Percentiles rank a stretch among this genome's conserved stretches.
These are phyloP conservation scores for Primulina eburnea DNA, from an alignment of 257 asterid species.

Conservation along the genomic window DNA sequence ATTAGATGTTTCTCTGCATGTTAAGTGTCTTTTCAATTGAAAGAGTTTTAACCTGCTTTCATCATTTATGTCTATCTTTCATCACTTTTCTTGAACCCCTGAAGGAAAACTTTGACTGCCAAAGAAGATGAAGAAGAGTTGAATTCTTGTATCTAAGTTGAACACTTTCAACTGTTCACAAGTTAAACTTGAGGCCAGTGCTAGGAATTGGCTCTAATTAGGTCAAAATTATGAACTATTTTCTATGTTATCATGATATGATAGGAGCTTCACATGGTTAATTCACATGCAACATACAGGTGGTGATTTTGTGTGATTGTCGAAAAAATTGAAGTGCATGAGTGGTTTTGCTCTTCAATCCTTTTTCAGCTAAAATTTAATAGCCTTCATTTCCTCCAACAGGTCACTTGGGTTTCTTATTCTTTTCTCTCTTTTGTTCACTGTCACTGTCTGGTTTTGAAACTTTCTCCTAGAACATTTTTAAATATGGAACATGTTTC, in stretches of 20 bases:
- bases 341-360: not conserved
- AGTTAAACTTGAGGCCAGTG: not conserved
- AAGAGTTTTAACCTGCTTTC: not conserved
- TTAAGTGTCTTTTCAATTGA: not conserved
- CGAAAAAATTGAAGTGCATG: not conserved
- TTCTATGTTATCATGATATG: not conserved
- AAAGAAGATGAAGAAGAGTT: not conserved
- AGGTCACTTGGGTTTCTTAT: conserved; percentile 2
- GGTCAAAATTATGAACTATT: not conserved
- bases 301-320: not conserved
- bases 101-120: not conserved
- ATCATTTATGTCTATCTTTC: not conserved
- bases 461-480: conserved; percentile 4
- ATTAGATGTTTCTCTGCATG: not conserved
- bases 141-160: not conserved
- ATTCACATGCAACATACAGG: not conserved
- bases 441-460: conserved; percentile 8
- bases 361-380: conserved; percentile 5
- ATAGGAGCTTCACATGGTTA: not conserved
- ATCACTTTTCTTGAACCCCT: not conserved
- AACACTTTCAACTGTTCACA: not conserved
- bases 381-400: not conserved
- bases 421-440: conserved; percentile 10
- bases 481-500: conserved; percentile 19
- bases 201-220: not conserved